Evolutionary conservation across 1,139 yeast genomes (phyloP), one percentile per base, ranked within the genome.

Genomic region (Debaryomyces robertsiae): DNA sequence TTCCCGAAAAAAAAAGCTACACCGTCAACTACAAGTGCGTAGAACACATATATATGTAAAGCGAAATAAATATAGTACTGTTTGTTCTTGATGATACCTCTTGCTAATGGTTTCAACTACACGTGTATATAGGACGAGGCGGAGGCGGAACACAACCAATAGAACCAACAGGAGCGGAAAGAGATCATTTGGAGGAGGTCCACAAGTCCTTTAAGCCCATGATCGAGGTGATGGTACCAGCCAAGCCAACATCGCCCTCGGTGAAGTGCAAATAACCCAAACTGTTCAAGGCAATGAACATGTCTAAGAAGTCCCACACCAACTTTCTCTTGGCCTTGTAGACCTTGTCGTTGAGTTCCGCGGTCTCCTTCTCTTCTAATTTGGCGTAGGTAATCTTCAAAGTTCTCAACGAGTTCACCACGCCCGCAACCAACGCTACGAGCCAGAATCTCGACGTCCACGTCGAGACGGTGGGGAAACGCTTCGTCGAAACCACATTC

Each of bases 221-320:
- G 42, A 83, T 46, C 31, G 96, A 84, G 24, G 97, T 89, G 46
- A 87, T 69, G 25, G 85, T 75, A 61, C 98, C 98, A 35, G 94
- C 91, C 48, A 84, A 69, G 38, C 96, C 97, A 42, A 89, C 78
- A 38, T 84, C 75, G 38, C 95, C 95, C 54, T 91, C 97, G 59
- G 84, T 81, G 53, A 77, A 71, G 55, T 74, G 73, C 54, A 85
- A 69, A 63, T 72, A 66, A 45, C 78, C 73, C 63, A 88, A 75
- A 38, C 83, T 77, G 61, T 85, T 82, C 58, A 84, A 69, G 18
- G 95, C 95, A 55, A 90, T 83, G 51, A 85, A 74, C 51, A 79
- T 61, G 64, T 91, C 98, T 50, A 86, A 75, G 11, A 77, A 64
- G 61, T 89, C 95, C 90, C 95, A 87, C 24, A 85, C 64, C 47